These are phyloP conservation scores for Neonectria coccinea DNA, from an alignment of 2,329 filamentous ascomycete genomes.

Conservation along the genomic window DNA sequence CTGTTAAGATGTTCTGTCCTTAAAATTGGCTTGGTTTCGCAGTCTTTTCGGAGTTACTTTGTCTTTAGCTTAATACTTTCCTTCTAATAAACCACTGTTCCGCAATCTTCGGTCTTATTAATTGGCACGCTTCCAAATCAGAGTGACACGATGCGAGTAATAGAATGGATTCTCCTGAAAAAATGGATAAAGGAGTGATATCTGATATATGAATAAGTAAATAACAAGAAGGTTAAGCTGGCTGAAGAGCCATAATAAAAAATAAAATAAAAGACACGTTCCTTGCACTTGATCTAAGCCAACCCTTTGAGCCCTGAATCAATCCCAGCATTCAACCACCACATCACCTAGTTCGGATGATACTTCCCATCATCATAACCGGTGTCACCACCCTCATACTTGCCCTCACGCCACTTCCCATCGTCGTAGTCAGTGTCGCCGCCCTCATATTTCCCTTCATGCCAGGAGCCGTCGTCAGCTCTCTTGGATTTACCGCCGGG, in stretches of 20 bases:
- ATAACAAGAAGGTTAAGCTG: background rate
- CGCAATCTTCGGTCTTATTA: background rate
- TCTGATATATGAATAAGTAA: background rate
- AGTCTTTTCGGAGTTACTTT: background rate
- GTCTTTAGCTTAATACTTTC: background rate
- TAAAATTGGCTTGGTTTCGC: background rate
- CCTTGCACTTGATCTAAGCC: no score
- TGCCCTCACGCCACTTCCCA: constrained; percentile 19
- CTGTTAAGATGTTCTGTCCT: background rate
- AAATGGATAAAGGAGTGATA: background rate
- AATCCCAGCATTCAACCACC: background rate
- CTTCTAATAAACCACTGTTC: background rate
- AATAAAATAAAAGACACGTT: background rate
- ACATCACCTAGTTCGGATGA: background rate
- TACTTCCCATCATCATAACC: background rate
- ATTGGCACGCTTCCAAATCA: no score
- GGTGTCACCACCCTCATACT: constrained; percentile 7
- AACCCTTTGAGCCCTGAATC: background rate
- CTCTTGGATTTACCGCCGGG: background rate
- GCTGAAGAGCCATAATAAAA: background rate
- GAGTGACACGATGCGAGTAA: background rate
- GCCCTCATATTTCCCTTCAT: constrained; percentile 18
- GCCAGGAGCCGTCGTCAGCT: constrained; percentile 22
- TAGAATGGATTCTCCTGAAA: background rate
- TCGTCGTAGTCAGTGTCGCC: constrained; percentile 15